Base-by-base conservation (phyloP, 164 flowering plant species). In the Berberis thunbergii region DNA sequence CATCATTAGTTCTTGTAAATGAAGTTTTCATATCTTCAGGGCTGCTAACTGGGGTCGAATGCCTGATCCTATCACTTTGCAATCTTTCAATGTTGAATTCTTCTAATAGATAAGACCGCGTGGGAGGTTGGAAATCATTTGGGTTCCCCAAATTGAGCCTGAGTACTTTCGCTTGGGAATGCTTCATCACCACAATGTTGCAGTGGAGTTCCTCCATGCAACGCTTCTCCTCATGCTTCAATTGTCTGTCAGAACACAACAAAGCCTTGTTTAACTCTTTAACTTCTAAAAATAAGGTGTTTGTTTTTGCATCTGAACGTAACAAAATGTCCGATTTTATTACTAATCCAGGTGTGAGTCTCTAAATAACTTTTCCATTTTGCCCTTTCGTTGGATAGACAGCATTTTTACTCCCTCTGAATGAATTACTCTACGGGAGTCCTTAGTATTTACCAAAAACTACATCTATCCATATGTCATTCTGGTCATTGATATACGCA, bases 201-300 rank as follows among this genome's bases (percentile, higher is more conserved):
- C 97, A 93, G 60, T 71, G 81, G 7, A 90, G 88, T 71, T 90
- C 89, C 43, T 82, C 96, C 76, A 87, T 74, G 83, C 97, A 93
- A 57, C 70, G 78, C 69, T 83, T 88, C 71, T 67, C 73, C 74
- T 93, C 97, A 26, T 73, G 76, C 80, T 88, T 93, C 72, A 93
- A 70, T 69, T 87, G 83, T 61, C 98, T 93, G 89, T 70, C 38
- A 8, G 39, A 56, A 13, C 4, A 26, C 5, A 38, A 5, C 13
- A 38, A 6, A 56, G 41, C 42, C 26, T 26, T 26, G 26, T 26
- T 26, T 26, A 26, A 26, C 26, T 26, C 26, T 26, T 26, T 26
- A 26, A 26, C 26, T 26, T 26, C 26, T 26, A 26, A 26, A 26
- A 26, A 26, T 26, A 26, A 26, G 52, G 52, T 5, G 10, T 49